These are phyloP conservation scores for Pezicula neosporulosa DNA, from an alignment of 2,329 filamentous ascomycete species.

Conservation along the genomic window DNA sequence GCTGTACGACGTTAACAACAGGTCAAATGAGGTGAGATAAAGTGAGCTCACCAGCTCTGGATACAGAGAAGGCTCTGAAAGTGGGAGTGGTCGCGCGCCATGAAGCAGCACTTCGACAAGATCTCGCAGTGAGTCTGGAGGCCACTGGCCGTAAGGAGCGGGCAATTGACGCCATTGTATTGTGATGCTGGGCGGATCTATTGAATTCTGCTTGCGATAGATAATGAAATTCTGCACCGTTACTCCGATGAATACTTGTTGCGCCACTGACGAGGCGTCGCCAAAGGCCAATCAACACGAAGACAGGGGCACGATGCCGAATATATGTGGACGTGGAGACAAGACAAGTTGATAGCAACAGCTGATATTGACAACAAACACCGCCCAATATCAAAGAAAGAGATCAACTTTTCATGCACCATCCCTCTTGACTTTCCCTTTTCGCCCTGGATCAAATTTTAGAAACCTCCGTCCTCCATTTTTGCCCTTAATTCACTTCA, in stretches of 20 bases:
- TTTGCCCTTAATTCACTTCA: too few species aligned
- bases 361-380: constrained; percentile 15
- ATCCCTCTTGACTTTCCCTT: neutral
- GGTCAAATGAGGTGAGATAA: constrained; percentile 1
- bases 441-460: neutral
- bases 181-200: constrained; percentile 3
- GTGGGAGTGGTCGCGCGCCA: constrained; percentile 26
- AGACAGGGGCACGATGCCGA: neutral
- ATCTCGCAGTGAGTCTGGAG: constrained; percentile 15
- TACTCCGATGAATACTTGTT: too few species aligned
- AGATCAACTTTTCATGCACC: constrained; percentile 7
- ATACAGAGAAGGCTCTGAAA: constrained; percentile 44
- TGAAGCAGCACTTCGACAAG: constrained; percentile 16
- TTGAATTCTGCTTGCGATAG: neutral
- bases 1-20: constrained; percentile 14
- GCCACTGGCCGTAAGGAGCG: constrained; percentile 38
- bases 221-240: neutral
- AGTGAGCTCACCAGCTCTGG: constrained; percentile 35
- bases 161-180: constrained; percentile 59
- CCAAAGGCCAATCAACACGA: neutral
- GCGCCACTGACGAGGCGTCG: too few species aligned
- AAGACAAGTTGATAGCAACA: constrained; percentile 4
- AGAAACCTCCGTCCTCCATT: neutral
- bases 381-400: constrained; percentile 9
- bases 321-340: neutral